Base-by-base conservation (phyloP, 2,329 filamentous ascomycete genomes). In the Diplodia seriata region DNA sequence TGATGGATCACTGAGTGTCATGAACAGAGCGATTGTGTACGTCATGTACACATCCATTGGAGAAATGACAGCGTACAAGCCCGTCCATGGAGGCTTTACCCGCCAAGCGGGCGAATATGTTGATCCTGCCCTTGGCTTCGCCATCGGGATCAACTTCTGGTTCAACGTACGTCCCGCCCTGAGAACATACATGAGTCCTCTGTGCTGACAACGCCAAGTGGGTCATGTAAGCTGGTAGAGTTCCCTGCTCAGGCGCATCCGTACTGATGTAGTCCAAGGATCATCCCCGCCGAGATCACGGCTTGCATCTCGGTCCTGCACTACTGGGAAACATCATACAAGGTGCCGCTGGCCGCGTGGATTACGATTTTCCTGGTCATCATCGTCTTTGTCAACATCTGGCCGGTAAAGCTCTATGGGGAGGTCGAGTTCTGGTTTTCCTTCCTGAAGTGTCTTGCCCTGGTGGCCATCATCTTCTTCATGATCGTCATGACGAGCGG, bases 251-350 rank as follows among this genome's bases (percentile, higher is more conserved):
- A 29, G 23, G 18, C 14, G 4, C 1, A 7, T 38, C 40, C 40
- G 2, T 43, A 57, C 47, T 59, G 4, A 29, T 23, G 6, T 0
- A 11, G 8, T 4, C 11, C 3, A n/a, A 51, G 55, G 66, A 67
- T 61, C 36, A 62, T 61, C 26, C 31, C 62, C 23, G 62, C 62
- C 12, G 86, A 89, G 75, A 81, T 85, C 18, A 86, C 85, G 0
- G 87, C 87, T 1, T 85, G 85, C 36, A 83, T 83, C 20, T 83
- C 89, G 69, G 80, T 90, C 26, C 81, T 90, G 66, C 81, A 87
- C 62, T 90, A 89, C 74, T 90, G 87, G 88, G 67, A 68, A 31
- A 40, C 9, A 20, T 63, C 70, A 11, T 79, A 81, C 1, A 77
- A 79, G 3, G 81, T 87, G 26, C 82, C 82, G 26, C 77, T 85